These are phyloP conservation scores for Oryza longistaminata DNA, from an alignment of 176 grass and related monocot genomes.

Conservation along the genomic window DNA sequence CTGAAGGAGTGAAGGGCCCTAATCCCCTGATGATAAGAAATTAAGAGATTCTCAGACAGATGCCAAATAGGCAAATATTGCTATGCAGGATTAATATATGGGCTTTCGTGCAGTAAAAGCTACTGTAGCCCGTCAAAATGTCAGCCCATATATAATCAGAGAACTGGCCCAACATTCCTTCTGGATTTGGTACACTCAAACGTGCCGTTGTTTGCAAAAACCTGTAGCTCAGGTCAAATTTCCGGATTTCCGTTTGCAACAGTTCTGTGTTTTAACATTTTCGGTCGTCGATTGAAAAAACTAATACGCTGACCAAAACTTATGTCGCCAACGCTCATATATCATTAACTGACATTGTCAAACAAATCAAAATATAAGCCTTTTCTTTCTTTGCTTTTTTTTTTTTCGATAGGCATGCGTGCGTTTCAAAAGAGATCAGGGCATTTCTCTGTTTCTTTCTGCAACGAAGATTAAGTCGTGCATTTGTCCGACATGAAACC, in stretches of 20 bases:
- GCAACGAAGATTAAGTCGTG: neutral
- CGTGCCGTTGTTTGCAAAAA: neutral
- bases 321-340: neutral
- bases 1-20: no score
- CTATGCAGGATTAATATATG: neutral
- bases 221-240: neutral
- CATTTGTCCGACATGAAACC: neutral
- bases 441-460: neutral
- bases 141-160: neutral
- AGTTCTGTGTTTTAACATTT: neutral
- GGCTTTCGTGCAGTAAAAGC: neutral
- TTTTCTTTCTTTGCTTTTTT: no score
- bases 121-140: neutral
- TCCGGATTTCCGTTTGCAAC: neutral
- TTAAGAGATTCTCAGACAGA: no score
- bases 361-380: no score
- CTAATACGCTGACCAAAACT: neutral
- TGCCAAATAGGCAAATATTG: no score
- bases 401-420: no score
- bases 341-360: no score
- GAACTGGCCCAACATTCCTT: neutral
- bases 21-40: no score
- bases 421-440: neutral
- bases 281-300: neutral
- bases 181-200: neutral